Evolutionary conservation across 2,329 filamentous ascomycete species (phyloP).

Genomic region (Diaporthe sp.): DNA sequence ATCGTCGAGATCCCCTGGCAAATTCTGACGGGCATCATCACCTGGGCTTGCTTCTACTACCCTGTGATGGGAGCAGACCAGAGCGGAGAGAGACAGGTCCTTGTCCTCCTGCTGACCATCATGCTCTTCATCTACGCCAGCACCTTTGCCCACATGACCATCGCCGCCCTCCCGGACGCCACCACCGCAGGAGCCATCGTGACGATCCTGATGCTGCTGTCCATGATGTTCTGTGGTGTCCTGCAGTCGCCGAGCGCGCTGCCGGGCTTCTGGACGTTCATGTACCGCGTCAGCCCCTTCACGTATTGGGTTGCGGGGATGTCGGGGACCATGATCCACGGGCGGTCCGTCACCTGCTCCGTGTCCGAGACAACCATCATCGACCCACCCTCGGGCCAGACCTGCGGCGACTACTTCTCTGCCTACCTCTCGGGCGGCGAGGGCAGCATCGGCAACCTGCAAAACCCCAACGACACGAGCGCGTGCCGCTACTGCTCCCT

Average conservation of each 20-base stretch:
- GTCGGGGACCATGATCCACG: slow-evolving; percentile 72
- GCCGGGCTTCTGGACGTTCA: slow-evolving; percentile 81
- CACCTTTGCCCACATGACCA: slow-evolving; percentile 79
- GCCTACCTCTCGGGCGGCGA: slow-evolving; percentile 58
- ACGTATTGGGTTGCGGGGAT: slow-evolving; percentile 77
- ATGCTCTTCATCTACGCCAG: slow-evolving; percentile 77
- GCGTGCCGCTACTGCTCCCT: slow-evolving; percentile 76
- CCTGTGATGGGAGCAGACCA: slow-evolving; percentile 61
- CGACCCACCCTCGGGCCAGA: slow-evolving; percentile 69
- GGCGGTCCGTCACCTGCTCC: slow-evolving; percentile 62
- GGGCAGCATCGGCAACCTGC: slow-evolving; percentile 62
- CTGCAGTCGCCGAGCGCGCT: slow-evolving; percentile 67
- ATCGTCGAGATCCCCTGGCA: slow-evolving; percentile 80
- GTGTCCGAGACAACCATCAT: slow-evolving; percentile 71
- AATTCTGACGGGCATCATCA: slow-evolving; percentile 69
- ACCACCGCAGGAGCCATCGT: slow-evolving; percentile 74
- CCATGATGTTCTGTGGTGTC: slow-evolving; percentile 72
- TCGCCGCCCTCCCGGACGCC: slow-evolving; percentile 75
- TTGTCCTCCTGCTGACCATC: slow-evolving; percentile 73
- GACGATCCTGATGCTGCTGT: slow-evolving; percentile 68
- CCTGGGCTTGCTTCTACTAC: slow-evolving; percentile 77
- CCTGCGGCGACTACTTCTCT: slow-evolving; percentile 72
- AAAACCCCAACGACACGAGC: slow-evolving; percentile 65
- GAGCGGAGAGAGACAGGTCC: slow-evolving; percentile 65
- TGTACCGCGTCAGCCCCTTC: slow-evolving; percentile 76